Evolutionary conservation across 2,329 filamentous ascomycete genomes (phyloP).

Genomic region (Rhynchosporium agropyri): DNA sequence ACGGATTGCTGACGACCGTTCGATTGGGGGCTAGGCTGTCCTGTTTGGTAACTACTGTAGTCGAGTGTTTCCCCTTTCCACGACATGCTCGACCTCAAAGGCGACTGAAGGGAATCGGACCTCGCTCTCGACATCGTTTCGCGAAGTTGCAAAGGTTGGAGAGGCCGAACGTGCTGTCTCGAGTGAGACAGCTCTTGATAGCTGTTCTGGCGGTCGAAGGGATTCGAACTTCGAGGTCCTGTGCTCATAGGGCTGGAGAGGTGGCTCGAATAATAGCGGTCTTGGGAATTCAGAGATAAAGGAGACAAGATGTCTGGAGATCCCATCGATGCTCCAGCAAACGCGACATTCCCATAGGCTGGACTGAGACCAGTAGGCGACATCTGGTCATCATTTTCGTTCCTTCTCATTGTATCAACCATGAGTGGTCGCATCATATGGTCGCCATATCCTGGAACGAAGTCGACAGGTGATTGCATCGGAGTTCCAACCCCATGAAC

Average conservation of each 20-base stretch:
- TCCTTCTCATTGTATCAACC: slow-evolving; percentile 66
- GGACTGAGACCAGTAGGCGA: slow-evolving; percentile 69
- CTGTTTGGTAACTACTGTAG: slow-evolving; percentile 54
- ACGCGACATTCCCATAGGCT: slow-evolving; percentile 67
- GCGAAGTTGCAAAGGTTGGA: slow-evolving; percentile 61
- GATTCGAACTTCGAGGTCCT: slow-evolving; percentile 54
- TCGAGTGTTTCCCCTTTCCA: slow-evolving; percentile 65
- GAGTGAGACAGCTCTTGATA: slow-evolving; percentile 51
- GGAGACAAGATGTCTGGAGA: slow-evolving; percentile 60
- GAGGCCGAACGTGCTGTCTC: slow-evolving; percentile 52
- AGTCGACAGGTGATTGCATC: slow-evolving; percentile 42
- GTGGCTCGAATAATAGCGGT: slow-evolving; percentile 57
- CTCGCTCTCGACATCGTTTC: slow-evolving; percentile 60
- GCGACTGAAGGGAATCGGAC: slow-evolving; percentile 61
- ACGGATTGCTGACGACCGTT: slow-evolving; percentile 52
- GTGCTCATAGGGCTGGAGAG: slow-evolving; percentile 51
- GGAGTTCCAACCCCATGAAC: slow-evolving; percentile 42
- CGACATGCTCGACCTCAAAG: slow-evolving; percentile 61
- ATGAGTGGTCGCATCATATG: slow-evolving; percentile 64
- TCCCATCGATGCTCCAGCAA: slow-evolving; percentile 56
- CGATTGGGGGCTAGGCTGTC: slow-evolving; percentile 51
- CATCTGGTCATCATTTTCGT: slow-evolving; percentile 65
- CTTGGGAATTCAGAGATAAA: slow-evolving; percentile 56
- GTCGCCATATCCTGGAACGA: slow-evolving; percentile 54
- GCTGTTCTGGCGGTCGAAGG: slow-evolving; percentile 54